These are phyloP conservation scores for Boletus speciosus DNA, from an alignment of 768 basidiomycete species.

Conservation along the genomic window DNA sequence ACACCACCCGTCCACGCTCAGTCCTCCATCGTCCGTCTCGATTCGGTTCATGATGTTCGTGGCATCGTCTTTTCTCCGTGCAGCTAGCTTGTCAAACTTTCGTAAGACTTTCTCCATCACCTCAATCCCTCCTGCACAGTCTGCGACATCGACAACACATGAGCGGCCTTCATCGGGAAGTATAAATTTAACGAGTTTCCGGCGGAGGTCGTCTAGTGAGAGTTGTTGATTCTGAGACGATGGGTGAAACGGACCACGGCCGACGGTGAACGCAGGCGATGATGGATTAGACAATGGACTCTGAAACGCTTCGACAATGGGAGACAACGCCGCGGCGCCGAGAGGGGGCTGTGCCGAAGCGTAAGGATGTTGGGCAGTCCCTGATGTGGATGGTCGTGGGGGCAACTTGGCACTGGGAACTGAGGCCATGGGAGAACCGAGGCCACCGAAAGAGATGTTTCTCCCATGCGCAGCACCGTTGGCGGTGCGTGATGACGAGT, in stretches of 20 bases:
- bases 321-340: constrained; percentile 53
- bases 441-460: constrained; percentile 47
- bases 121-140: constrained; percentile 79
- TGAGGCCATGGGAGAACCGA: constrained; percentile 37
- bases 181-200: constrained; percentile 85
- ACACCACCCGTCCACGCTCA: constrained; percentile 88
- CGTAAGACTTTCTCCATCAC: constrained; percentile 84
- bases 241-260: constrained; percentile 58
- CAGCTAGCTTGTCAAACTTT: constrained; percentile 73
- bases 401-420: constrained; percentile 41
- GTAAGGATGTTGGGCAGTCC: constrained; percentile 54
- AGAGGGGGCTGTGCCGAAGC: constrained; percentile 48
- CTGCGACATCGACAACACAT: constrained; percentile 74
- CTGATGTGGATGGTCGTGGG: constrained; percentile 41
- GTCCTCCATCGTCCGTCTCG: constrained; percentile 69
- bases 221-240: constrained; percentile 40
- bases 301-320: constrained; percentile 65
- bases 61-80: constrained; percentile 41
- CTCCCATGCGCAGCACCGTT: constrained; percentile 48
- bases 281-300: constrained; percentile 36
- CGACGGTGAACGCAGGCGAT: constrained; percentile 54
- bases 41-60: constrained; percentile 49
- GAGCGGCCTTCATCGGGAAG: constrained; percentile 79
- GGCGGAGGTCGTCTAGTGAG: constrained; percentile 73
- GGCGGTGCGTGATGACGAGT: constrained; percentile 36